Base-by-base conservation (phyloP, 495 filamentous ascomycete species). In the Usnea hakonensis region DNA sequence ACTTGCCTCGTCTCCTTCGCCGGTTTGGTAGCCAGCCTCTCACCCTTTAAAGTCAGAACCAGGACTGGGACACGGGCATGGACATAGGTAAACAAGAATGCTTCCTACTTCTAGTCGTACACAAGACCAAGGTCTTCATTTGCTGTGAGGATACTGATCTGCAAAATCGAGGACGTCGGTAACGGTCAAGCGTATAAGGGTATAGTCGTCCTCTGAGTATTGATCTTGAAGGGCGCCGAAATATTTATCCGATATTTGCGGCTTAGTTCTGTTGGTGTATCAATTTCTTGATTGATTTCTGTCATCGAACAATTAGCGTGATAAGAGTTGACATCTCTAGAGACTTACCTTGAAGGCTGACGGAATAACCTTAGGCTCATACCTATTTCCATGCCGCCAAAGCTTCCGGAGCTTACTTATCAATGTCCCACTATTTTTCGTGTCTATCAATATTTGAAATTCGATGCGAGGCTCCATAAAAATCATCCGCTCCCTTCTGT, bases 61-160 rank as follows among this genome's bases (percentile, higher is more conserved):
- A n/a, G n/a, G n/a, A n/a, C n/a, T n/a, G n/a, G n/a, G n/a, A n/a
- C n/a, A n/a, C n/a, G n/a, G n/a, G n/a, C n/a, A n/a, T n/a, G n/a
- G n/a, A n/a, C n/a, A n/a, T n/a, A n/a, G n/a, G n/a, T n/a, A n/a
- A n/a, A n/a, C n/a, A n/a, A n/a, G n/a, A n/a, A n/a, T n/a, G n/a
- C n/a, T n/a, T n/a, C n/a, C n/a, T n/a, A n/a, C n/a, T n/a, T n/a
- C n/a, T n/a, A n/a, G n/a, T n/a, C n/a, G n/a, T n/a, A n/a, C n/a
- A n/a, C n/a, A n/a, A n/a, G n/a, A n/a, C n/a, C n/a, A n/a, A n/a
- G n/a, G n/a, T n/a, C n/a, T n/a, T n/a, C n/a, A n/a, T n/a, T n/a
- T n/a, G 10, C 32, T 50, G 23, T 63, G 41, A 21, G 37, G 52
- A 21, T 58, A 63, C 17, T 48, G 10, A 14, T 57, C 41, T 50